Evolutionary conservation across 768 basidiomycete species (phyloP).

Genomic region (Amanita phalloides): DNA sequence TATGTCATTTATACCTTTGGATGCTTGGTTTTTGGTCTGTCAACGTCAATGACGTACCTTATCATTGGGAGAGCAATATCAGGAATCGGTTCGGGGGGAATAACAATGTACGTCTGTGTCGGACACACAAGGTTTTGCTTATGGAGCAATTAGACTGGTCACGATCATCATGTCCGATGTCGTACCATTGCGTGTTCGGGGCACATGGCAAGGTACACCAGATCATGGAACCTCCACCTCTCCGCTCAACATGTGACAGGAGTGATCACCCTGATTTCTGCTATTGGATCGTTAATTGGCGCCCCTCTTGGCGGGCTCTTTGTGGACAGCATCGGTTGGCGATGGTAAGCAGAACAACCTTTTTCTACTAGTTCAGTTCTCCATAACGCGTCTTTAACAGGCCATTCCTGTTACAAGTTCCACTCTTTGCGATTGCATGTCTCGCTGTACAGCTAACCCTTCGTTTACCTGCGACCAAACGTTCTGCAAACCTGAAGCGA

Average conservation of each 20-base stretch:
- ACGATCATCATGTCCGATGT: conserved; percentile 61
- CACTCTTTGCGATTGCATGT: conserved; percentile 47
- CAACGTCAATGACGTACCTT: conserved; percentile 42
- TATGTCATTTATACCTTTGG: conserved; percentile 45
- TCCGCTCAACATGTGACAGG: conserved; percentile 19
- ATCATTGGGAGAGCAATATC: conserved; percentile 42
- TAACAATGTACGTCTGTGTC: conserved; percentile 38
- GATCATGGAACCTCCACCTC: background rate
- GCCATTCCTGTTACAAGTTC: conserved; percentile 54
- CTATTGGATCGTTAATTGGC: conserved; percentile 45
- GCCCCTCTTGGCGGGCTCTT: conserved; percentile 57
- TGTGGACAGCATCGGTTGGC: conserved; percentile 56
- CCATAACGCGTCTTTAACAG: conserved; percentile 13
- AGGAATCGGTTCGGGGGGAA: conserved; percentile 53
- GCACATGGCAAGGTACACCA: conserved; percentile 52
- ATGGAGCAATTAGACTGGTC: conserved; percentile 28
- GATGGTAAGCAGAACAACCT: conserved; percentile 30
- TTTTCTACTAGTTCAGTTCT: too few relatives aligned
- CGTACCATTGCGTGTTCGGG: conserved; percentile 50
- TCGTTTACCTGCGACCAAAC: conserved; percentile 34
- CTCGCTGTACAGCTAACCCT: conserved; percentile 40
- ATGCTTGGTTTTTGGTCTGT: conserved; percentile 40
- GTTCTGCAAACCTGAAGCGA: conserved; percentile 38
- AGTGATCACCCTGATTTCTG: conserved; percentile 48
- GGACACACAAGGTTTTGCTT: background rate